phyloP scores from a whole-genome alignment of 164 flowering plant genomes.

The grape (Vitis vinifera) region DNA sequence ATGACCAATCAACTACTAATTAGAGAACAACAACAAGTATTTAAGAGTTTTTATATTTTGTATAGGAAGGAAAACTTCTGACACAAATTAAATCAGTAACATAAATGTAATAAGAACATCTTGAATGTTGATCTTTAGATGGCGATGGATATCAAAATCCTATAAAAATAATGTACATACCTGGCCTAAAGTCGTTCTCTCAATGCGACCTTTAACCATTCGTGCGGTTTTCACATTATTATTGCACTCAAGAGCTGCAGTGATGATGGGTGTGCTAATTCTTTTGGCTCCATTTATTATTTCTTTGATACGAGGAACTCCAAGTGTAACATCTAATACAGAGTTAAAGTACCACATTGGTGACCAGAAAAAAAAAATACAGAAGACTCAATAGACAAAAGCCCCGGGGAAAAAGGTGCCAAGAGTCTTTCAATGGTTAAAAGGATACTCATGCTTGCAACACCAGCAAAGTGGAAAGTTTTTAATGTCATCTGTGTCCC shows the following conservation, averaged over 20 bases:
- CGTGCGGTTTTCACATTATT: conserved; percentile 46
- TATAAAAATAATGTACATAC: conserved; percentile 28
- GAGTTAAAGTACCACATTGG: conserved; percentile 36
- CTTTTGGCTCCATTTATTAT: conserved; percentile 85
- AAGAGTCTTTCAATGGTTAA: background rate
- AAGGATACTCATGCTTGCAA: conserved; percentile 99
- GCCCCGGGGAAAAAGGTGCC: background rate
- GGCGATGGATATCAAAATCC: background rate
- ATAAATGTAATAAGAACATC: background rate
- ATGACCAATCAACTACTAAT: background rate
- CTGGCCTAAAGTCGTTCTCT: conserved; percentile 81
- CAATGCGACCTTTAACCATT: conserved; percentile 65
- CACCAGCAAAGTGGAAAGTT: conserved; percentile 99
- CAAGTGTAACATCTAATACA: conserved; percentile 82
- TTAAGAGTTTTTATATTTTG: background rate
- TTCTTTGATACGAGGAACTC: conserved; percentile 97
- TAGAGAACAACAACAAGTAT: background rate
- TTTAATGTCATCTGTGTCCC: conserved; percentile 99
- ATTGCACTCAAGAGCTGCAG: conserved; percentile 57
- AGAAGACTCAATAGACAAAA: background rate
- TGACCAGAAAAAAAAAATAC: background rate
- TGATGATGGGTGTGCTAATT: conserved; percentile 90
- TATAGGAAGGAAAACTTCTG: background rate
- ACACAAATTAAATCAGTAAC: background rate
- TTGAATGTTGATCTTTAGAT: background rate